Evolutionary conservation across 2,329 filamentous ascomycete species (phyloP).

Genomic region (Exophiala lecanii-corni): DNA sequence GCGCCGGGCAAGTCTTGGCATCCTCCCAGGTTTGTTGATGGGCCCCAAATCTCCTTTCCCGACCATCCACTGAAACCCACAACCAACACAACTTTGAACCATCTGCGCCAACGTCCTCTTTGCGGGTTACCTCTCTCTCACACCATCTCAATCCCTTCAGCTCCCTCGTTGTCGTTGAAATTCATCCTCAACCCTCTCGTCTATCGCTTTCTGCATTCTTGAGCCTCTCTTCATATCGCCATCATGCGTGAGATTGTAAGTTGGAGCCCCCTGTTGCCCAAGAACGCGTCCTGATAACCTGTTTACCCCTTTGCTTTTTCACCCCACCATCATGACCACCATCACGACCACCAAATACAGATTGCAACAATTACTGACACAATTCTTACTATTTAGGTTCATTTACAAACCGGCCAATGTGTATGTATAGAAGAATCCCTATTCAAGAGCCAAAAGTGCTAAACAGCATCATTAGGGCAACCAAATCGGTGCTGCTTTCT

Average conservation of each 20-base stretch:
- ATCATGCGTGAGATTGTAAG: constrained; percentile 73
- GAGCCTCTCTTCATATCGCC: constrained; percentile 26
- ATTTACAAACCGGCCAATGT: constrained; percentile 99
- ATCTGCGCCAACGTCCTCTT: constrained; percentile 3
- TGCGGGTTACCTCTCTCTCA: constrained; percentile 1
- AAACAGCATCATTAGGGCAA: constrained; percentile 96
- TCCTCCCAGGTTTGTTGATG: constrained; percentile 19
- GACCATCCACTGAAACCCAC: background rate
- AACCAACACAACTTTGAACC: constrained; percentile 12
- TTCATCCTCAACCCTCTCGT: constrained; percentile 6
- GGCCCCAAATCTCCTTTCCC: constrained; percentile 12
- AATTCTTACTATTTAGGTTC: constrained; percentile 65
- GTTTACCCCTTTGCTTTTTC: constrained; percentile 33
- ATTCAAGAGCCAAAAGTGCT: too few relatives aligned
- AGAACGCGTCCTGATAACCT: constrained; percentile 35
- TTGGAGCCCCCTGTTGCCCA: constrained; percentile 29
- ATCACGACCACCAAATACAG: too few relatives aligned
- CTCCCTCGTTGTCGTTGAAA: constrained; percentile 11
- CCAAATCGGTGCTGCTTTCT: constrained; percentile 99
- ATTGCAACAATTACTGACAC: constrained; percentile 51
- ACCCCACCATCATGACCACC: constrained; percentile 13
- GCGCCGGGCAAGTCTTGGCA: constrained; percentile 5
- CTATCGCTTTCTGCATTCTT: constrained; percentile 1
- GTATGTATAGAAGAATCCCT: constrained; percentile 69
- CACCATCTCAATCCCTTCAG: constrained; percentile 6